Evolutionary conservation across 306 rosid species (phyloP).

Genomic region (Hylodesmum podocarpum): DNA sequence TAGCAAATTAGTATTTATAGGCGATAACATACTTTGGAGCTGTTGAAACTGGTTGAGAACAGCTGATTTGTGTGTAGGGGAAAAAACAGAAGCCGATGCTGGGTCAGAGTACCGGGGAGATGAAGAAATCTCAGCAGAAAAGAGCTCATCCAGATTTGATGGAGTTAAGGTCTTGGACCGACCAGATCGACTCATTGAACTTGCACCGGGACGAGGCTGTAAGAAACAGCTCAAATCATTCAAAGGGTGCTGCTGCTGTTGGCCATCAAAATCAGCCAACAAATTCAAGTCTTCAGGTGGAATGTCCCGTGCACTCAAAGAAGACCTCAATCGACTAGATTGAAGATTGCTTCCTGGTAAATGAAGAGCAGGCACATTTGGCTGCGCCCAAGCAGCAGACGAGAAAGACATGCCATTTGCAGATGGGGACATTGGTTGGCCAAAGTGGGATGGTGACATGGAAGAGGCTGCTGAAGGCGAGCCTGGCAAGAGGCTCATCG

Average conservation of each 20-base stretch:
- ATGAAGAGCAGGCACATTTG: constrained; percentile 82
- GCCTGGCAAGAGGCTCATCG: constrained; percentile 70
- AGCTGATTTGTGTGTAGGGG: constrained; percentile 77
- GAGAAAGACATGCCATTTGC: constrained; percentile 57
- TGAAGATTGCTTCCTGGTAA: constrained; percentile 81
- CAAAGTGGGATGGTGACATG: constrained; percentile 72
- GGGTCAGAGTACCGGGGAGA: constrained; percentile 79
- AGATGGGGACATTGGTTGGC: constrained; percentile 76
- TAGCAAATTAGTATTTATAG: constrained; percentile 57
- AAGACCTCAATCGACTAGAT: constrained; percentile 79
- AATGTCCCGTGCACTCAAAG: constrained; percentile 74
- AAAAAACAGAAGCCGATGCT: constrained; percentile 49
- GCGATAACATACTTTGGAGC: constrained; percentile 65
- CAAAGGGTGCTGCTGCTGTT: constrained; percentile 59
- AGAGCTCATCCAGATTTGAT: constrained; percentile 72
- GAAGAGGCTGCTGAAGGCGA: constrained; percentile 72
- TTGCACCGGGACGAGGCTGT: constrained; percentile 46
- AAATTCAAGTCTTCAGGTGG: constrained; percentile 50
- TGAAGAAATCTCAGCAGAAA: constrained; percentile 60
- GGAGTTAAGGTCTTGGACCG: constrained; percentile 64
- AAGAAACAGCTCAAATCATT: constrained; percentile 68
- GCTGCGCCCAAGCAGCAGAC: constrained; percentile 59
- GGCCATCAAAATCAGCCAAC: constrained; percentile 57
- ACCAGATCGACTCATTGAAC: constrained; percentile 45
- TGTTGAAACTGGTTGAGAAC: constrained; percentile 72